phyloP scores from a whole-genome alignment of 2,329 filamentous ascomycete genomes.

The Paecilomyces fulvus region DNA sequence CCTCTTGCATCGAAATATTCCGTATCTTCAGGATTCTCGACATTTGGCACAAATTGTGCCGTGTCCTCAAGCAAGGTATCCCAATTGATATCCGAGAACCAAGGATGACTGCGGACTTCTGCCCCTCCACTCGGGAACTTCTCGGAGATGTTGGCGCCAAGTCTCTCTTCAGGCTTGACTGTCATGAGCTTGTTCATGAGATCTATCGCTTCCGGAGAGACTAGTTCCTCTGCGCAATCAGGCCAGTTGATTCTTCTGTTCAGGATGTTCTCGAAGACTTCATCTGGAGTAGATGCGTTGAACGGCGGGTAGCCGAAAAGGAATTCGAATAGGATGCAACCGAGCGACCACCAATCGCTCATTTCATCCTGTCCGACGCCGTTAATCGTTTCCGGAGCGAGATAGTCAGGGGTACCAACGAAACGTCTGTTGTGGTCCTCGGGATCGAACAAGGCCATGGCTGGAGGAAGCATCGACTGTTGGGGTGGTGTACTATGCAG shows the following conservation, averaged over 20 bases:
- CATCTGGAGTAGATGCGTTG: constrained; percentile 78
- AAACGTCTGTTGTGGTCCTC: constrained; percentile 89
- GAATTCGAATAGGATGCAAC: constrained; percentile 95
- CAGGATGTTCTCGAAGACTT: constrained; percentile 95
- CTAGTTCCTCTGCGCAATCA: constrained; percentile 66
- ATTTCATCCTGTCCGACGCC: constrained; percentile 94
- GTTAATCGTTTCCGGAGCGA: constrained; percentile 93
- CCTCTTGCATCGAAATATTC: constrained; percentile 95
- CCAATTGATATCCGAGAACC: constrained; percentile 86
- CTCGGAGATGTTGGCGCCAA: constrained; percentile 79
- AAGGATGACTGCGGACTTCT: constrained; percentile 81
- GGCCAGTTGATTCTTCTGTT: constrained; percentile 89
- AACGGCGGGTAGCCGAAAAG: constrained; percentile 90
- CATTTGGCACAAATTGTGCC: constrained; percentile 86
- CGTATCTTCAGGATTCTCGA: constrained; percentile 91
- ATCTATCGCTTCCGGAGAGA: constrained; percentile 84
- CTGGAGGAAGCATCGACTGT: constrained; percentile 76
- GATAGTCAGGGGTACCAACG: constrained; percentile 92
- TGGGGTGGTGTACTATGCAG: constrained; percentile 39
- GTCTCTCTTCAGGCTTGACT: constrained; percentile 67
- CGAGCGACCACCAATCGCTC: constrained; percentile 99
- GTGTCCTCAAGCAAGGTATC: constrained; percentile 86
- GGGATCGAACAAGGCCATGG: constrained; percentile 89
- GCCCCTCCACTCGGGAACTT: constrained; percentile 76
- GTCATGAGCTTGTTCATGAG: constrained; percentile 89